Evolutionary conservation across 345 rosid genomes (phyloP), one percentile per base, ranked within the genome.

Genomic region (Odontarrhena argentea): DNA sequence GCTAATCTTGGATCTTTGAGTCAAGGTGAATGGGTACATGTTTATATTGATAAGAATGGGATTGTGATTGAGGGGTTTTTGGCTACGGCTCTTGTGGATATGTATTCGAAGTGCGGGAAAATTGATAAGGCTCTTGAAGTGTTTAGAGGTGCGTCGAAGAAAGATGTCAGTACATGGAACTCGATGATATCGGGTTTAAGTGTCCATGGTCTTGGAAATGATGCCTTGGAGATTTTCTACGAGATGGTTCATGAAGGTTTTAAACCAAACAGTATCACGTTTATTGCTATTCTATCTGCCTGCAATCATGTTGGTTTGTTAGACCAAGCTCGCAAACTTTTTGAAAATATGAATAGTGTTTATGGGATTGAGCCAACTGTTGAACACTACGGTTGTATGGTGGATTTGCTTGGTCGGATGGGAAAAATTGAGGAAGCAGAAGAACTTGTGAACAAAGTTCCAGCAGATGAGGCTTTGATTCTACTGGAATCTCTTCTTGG

Each of bases 271-370:
- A 66, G 67, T 44, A 74, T 76, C 24, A 84, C 84, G 1, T 84
- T 74, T 60, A 40, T 79, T 18, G 54, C 70, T 45, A 43, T 82
- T 67, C 60, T 86, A 3, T 77, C 86, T n/a, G 86, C 86, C 1
- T 86, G 91, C 48, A 79, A 80, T 54, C 82, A 76, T 78, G 76
- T 82, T 7, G 81, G 85, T 12, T 78, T 86, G 68, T 67, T 83
- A 45, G 58, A 80, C 13, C 83, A 78, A 47, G 84, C 85, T 44
- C 73, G 52, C 30, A 37, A 43, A 9, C 68, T 68, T 57, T 80
- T 81, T 51, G 80, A 74, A 40, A 68, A 67, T 35, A 82, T 80
- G 85, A 60, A 59, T 55, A 61, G 62, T 49, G 74, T 69, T 46
- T 79, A 76, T 50, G 78, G 79, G 22, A 18, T 82, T 61, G 70